A percentile compares a stretch with the other conserved stretches of the same genome.
Evolutionary conservation across 352 stramenopile species (phyloP).

Genomic region (Pythium phragmiticola): DNA sequence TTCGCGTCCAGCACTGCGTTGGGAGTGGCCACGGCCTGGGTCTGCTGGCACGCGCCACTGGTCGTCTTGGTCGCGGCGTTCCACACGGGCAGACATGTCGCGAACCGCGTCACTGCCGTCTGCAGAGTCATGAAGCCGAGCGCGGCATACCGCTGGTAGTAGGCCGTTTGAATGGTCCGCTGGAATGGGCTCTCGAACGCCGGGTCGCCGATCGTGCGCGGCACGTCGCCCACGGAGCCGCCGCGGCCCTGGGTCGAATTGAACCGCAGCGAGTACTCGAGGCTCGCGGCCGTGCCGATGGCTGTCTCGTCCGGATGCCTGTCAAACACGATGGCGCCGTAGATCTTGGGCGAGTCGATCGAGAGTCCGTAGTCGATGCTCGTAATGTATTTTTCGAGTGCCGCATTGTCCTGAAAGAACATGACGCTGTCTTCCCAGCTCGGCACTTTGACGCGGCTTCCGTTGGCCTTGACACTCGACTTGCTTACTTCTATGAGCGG

Average conservation of each 20-base stretch:
- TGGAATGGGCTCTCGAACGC: slow-evolving; percentile 35
- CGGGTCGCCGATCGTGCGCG: slow-evolving; percentile 35
- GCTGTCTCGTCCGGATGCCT: slow-evolving; percentile 29
- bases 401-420: slow-evolving; percentile 46
- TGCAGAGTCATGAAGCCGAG: slow-evolving; percentile 62
- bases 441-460: slow-evolving; percentile 38
- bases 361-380: slow-evolving; percentile 41
- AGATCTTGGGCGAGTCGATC: slow-evolving; percentile 50
- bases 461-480: slow-evolving; percentile 27
- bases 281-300: slow-evolving; percentile 39
- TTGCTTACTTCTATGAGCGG: slow-evolving; percentile 41
- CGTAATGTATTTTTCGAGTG: slow-evolving; percentile 50
- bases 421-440: slow-evolving; percentile 54
- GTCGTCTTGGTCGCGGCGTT: slow-evolving; percentile 36
- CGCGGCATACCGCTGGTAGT: slow-evolving; percentile 46
- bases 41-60: slow-evolving; percentile 41
- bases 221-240: slow-evolving; percentile 29
- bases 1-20: slow-evolving; percentile 29
- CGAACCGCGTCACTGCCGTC: slow-evolving; percentile 60
- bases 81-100: slow-evolving; percentile 56
- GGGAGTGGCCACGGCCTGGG: slow-evolving; percentile 32
- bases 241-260: slow-evolving; percentile 43
- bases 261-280: slow-evolving; percentile 58
- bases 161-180: slow-evolving; percentile 31
- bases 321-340: slow-evolving; percentile 65